Evolutionary conservation across 139 green algal genomes (phyloP), one percentile per base, ranked within the genome.

Genomic region (Bryopsis sp.): DNA sequence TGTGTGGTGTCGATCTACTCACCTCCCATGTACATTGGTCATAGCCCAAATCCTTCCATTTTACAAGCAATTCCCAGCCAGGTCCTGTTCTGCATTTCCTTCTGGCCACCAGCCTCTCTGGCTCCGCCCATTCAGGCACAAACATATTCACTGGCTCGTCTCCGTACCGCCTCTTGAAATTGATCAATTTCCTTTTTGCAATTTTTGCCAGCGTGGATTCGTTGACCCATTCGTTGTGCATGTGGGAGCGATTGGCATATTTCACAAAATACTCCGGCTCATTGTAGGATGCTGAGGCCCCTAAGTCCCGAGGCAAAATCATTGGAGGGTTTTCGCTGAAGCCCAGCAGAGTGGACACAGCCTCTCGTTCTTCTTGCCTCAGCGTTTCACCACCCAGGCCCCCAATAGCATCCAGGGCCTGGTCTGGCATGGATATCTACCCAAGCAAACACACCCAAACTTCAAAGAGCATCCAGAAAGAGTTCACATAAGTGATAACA

Each of bases 51-150:
- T 74, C 79, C 5, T 31, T 68, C 90, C 90, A 96, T 78, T 92
- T 92, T 48, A 94, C 77, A 58, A 96, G 82, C 64, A 94, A 84
- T 77, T 96, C 86, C 90, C 90, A 96, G 26, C 90, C 88, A 1
- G 90, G 90, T 6, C 74, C 81, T 43, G 67, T 67, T 1, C 79
- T 84, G 2, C 67, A 79, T 35, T 84, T 83, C 15, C 90, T 78
- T 11, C 90, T 78, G 6, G 86, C 77, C 26, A 93, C 62, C 35
- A 92, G 81, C 29, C 75, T 67, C 75, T 89, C 81, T 47, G 86
- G 80, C 24, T 72, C 32, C 3, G 60, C 70, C 87, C 88, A 94
- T 26, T 77, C 59, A 2, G 69, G 34, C 31, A 81, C 71, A 15
- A 74, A 75, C 34, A 86, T 70, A 62, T 74, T 77, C 60, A 72